Evolutionary conservation across 2,329 filamentous ascomycete species (phyloP), one percentile per base, ranked within the genome.

Genomic region (Myriosclerotinia curreyana): DNA sequence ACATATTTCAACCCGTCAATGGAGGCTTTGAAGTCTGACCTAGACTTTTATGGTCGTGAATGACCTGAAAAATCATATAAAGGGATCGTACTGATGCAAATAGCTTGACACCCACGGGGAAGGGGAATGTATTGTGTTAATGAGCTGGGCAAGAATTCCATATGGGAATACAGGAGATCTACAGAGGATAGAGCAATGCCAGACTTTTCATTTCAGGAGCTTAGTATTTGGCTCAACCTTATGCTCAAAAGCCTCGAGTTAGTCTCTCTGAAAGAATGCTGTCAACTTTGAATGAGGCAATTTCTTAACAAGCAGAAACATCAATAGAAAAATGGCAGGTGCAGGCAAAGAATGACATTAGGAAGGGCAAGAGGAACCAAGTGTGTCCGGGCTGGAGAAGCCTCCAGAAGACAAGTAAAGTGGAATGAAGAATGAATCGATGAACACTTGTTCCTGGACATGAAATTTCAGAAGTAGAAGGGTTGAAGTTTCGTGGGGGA

Each of bases 361-460:
- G n/a, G 42, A 49, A 38, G 5, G 44, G 44, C 31, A 22, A 22
- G 14, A 48, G 52, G 52, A 14, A 34, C 42, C 14, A 58, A 36
- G 14, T 36, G 28, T 36, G 48, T 46, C n/a, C 28, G 25, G 25
- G 31, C 34, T n/a, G 14, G 9, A 14, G 7, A 3, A 12, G 42
- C 22, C n/a, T 44, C 31, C 5, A 25, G 5, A 20, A 5, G 25
- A 31, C 38, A 49, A 49, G 15, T 15, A n/a, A n/a, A 0, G n/a
- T n/a, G n/a, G 25, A 34, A 48, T 20, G n/a, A n/a, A n/a, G 11
- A 25, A 31, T 28, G n/a, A 36, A 25, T 38, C 25, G 55, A 48
- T 25, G 40, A 36, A 59, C 55, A 48, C 55, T 59, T 36, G 42
- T 48, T 40, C 31, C 31, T 48, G 31, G 15, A 25, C 31, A 25